Conservation (phyloP, 2,329 filamentous ascomycete genomes). For the Hyphodiscus sp. region DNA sequence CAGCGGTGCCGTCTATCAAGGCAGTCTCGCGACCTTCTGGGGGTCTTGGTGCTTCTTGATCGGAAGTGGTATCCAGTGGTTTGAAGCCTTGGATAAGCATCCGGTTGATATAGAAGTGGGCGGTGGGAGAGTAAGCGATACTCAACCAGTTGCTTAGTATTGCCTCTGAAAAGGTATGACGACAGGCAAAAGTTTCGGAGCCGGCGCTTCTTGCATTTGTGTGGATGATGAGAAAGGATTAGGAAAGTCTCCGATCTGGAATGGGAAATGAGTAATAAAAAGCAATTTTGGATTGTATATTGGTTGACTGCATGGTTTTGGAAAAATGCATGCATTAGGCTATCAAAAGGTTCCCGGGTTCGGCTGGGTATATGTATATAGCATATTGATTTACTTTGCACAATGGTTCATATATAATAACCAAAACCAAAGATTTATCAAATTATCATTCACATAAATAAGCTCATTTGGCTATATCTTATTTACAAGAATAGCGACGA, state of each 20-base stretch:
- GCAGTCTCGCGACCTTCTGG: conserved; percentile 43
- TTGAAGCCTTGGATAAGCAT: conserved; percentile 41
- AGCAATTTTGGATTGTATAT: neutral
- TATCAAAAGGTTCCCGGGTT: neutral
- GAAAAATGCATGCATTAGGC: neutral
- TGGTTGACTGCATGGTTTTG: neutral
- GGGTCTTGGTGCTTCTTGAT: conserved; percentile 45
- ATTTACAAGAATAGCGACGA: too few species aligned
- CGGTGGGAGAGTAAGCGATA: conserved; percentile 11
- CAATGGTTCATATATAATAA: too few species aligned
- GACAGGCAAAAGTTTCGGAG: neutral
- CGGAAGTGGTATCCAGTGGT: conserved; percentile 42
- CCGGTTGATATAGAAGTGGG: conserved; percentile 33
- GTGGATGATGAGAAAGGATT: neutral
- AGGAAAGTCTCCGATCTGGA: neutral
- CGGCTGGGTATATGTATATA: neutral
- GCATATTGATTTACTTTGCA: neutral
- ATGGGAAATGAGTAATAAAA: neutral
- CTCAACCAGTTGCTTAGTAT: neutral
- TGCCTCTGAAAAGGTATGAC: neutral
- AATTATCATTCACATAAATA: too few species aligned
- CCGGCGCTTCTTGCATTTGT: neutral
- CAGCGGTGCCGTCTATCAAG: conserved; percentile 40
- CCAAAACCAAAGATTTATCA: too few species aligned
- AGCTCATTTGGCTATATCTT: too few species aligned